phyloP scores from a whole-genome alignment of 2,329 filamentous ascomycete species.

The Ophiostoma fasciatum region DNA sequence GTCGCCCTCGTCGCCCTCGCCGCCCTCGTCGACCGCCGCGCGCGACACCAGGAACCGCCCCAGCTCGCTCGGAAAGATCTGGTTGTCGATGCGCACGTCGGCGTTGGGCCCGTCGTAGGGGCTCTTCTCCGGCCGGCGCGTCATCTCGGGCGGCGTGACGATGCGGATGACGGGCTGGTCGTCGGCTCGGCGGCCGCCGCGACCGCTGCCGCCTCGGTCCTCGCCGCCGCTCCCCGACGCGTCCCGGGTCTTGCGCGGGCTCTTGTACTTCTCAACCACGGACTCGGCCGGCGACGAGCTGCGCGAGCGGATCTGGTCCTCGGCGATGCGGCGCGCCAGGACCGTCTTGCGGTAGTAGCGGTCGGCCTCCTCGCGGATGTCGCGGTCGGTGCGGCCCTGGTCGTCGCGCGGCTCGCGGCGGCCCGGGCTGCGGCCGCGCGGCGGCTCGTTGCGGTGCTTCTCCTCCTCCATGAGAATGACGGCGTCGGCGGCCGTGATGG shows the following conservation, averaged over 20 bases:
- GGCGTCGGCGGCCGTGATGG: conserved; percentile 31
- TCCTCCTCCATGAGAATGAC: conserved; percentile 24
- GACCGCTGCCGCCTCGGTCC: background rate
- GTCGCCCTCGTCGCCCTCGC: too few relatives aligned
- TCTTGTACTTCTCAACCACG: conserved; percentile 39
- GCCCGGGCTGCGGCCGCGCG: conserved; percentile 8
- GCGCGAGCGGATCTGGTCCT: conserved; percentile 38
- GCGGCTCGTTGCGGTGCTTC: conserved; percentile 15
- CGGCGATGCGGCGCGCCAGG: conserved; percentile 36
- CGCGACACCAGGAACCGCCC: conserved; percentile 16
- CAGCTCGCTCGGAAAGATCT: conserved; percentile 38
- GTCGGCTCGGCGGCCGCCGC: background rate
- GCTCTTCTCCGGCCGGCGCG: conserved; percentile 28
- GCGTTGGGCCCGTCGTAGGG: conserved; percentile 44
- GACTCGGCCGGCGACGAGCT: conserved; percentile 36
- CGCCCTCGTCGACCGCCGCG: conserved; percentile 13
- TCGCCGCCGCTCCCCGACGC: conserved; percentile 7
- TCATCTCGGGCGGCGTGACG: conserved; percentile 39
- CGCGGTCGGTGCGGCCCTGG: conserved; percentile 10
- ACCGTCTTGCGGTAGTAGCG: conserved; percentile 40
- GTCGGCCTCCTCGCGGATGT: conserved; percentile 38
- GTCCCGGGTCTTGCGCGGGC: conserved; percentile 6
- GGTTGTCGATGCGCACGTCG: conserved; percentile 47
- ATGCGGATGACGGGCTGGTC: conserved; percentile 26
- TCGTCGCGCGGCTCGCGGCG: conserved; percentile 8